Evolutionary conservation across 2,329 filamentous ascomycete genomes (phyloP).

Genomic region (Aschersonia sp.): DNA sequence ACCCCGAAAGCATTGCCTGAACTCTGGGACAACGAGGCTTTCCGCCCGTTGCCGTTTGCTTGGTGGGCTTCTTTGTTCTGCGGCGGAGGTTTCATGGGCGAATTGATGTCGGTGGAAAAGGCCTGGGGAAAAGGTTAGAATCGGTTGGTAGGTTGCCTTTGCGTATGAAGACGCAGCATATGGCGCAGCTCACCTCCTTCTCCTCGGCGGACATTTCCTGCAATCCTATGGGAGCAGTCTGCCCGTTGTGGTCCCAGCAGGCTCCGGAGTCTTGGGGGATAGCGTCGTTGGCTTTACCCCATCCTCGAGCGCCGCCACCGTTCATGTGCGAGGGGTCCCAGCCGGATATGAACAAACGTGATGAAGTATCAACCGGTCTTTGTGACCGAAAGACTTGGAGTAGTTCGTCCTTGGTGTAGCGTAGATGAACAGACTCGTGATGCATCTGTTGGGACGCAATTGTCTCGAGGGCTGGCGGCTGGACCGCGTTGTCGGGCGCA

Average conservation of each 20-base stretch:
- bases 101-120: constrained; percentile 82
- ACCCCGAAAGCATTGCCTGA: constrained; percentile 51
- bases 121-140: constrained; percentile 31
- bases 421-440: constrained; percentile 28
- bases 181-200: constrained; percentile 32
- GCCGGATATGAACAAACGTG: constrained; percentile 54
- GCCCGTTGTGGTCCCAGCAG: constrained; percentile 72
- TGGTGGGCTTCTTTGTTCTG: constrained; percentile 54
- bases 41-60: constrained; percentile 54
- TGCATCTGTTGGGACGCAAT: constrained; percentile 15
- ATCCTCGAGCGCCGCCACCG: constrained; percentile 46
- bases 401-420: constrained; percentile 69
- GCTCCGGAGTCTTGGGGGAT: constrained; percentile 70
- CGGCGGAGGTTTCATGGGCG: constrained; percentile 72
- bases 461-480: constrained; percentile 21
- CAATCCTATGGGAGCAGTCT: constrained; percentile 56
- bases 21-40: constrained; percentile 67
- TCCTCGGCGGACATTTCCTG: constrained; percentile 53
- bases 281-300: constrained; percentile 65
- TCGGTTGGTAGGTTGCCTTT: too few relatives aligned
- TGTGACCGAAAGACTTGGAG: constrained; percentile 53
- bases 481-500: constrained; percentile 23
- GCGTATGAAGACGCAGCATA: too few relatives aligned
- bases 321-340: constrained; percentile 70
- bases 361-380: constrained; percentile 36